Conservation (phyloP, 2,329 filamentous ascomycete genomes). For the Geosmithia morbida region DNA sequence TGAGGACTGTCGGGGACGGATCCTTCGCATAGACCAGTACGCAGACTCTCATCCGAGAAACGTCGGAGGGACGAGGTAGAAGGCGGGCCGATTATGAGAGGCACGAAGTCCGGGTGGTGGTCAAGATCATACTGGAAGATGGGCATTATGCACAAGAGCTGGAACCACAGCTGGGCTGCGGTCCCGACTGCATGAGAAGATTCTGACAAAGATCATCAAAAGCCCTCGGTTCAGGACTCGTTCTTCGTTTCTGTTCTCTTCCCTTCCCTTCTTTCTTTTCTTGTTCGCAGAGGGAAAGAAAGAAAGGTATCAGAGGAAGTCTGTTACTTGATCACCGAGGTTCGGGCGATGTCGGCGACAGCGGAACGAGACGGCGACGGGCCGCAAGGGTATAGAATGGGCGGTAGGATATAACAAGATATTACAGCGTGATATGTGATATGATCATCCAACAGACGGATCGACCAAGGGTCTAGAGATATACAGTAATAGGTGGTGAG, state of each 20-base stretch:
- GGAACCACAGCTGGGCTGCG: conserved; percentile 8
- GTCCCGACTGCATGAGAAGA: conserved; percentile 2
- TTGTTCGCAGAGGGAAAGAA: too few relatives aligned
- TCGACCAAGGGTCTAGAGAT: neutral
- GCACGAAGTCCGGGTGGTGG: conserved; percentile 7
- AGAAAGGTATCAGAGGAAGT: too few relatives aligned
- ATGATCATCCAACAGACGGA: neutral
- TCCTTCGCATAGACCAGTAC: conserved; percentile 46
- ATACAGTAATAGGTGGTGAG: neutral
- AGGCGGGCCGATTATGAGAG: conserved; percentile 6
- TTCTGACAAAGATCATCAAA: conserved; percentile 1
- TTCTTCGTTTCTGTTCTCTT: too few relatives aligned
- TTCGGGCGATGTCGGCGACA: neutral
- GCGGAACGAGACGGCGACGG: neutral
- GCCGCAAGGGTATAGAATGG: neutral
- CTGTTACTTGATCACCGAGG: neutral
- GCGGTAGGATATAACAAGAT: neutral
- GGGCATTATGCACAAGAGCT: conserved; percentile 29
- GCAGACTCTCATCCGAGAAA: conserved; percentile 44
- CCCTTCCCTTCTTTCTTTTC: neutral
- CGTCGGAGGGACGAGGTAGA: conserved; percentile 9
- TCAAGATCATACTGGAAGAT: conserved; percentile 37
- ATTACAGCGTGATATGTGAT: neutral
- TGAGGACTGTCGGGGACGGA: conserved; percentile 29
- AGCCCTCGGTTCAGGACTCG: neutral